Evolutionary conservation across 2,329 filamentous ascomycete genomes (phyloP), one percentile per base, ranked within the genome.

Genomic region (Tolypocladium pustulatum): DNA sequence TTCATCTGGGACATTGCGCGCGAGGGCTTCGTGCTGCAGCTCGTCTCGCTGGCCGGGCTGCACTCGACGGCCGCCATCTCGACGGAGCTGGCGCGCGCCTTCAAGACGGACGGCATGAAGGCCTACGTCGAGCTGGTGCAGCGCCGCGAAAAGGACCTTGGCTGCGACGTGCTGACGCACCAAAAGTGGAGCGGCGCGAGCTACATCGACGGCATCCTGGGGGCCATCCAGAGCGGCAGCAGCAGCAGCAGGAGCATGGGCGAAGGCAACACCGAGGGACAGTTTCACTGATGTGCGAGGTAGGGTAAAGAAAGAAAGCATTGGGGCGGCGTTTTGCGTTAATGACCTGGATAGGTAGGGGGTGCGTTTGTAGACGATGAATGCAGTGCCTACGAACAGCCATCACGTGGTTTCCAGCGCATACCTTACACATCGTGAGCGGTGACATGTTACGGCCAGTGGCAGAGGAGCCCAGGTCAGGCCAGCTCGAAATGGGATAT

Each of bases 1-100:
- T 99, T 99, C 73, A 89, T 99, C 66, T 97, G 93, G 93, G 93
- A 97, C 72, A 85, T 99, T 64, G 94, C 92, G 10, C 85, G 87
- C 70, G 89, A 97, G 67, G 93, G 93, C 61, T 93, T 86, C 69
- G 84, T 85, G 12, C 73, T 88, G 66, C 85, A 88, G 75, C 78
- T 88, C 34, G 82, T 88, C 60, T 86, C 83, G 20, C 76, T 88
- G 17, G 85, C 86, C 0, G 85, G 85, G 20, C 69, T 88, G 57
- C 85, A 88, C 71, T 85, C 82, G 64, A 87, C 81, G 46, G 85
- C 85, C 4, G 81, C 82, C 20, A 81, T 83, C 55, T 82, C 82
- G 22, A 81, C 86, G 59, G 90, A 97, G 75, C 80, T 99, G 22
- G 88, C 91, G 12, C 83, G 83, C 60, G 83, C 79, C 8, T 99